phyloP scores from a whole-genome alignment of 371 early-diverging fungal genomes.

The Mucor mucedo region DNA sequence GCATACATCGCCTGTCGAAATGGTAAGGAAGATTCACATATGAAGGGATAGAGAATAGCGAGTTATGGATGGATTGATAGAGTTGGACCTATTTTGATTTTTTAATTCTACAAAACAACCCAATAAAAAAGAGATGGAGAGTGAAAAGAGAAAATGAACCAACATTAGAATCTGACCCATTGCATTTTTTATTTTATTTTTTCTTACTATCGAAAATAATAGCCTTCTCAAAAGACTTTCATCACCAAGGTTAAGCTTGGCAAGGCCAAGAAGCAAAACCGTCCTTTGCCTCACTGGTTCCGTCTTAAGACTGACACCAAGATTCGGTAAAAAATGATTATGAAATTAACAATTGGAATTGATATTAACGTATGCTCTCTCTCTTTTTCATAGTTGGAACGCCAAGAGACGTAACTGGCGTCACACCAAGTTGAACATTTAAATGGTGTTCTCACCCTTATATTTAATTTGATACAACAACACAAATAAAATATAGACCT shows the following conservation, averaged over 20 bases:
- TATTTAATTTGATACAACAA: no score
- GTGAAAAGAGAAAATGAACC: no score
- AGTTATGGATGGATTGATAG: not conserved
- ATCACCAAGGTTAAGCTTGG: conserved; percentile 96
- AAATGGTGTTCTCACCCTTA: conserved; percentile 36
- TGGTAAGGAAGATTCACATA: conserved; percentile 7
- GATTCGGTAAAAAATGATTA: conserved; percentile 67
- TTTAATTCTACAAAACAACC: not conserved
- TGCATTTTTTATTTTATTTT: not conserved
- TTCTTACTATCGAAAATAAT: conserved; percentile 12
- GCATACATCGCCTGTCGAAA: conserved; percentile 28
- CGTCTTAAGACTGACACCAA: conserved; percentile 94
- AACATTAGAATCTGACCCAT: not conserved
- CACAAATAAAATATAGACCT: not conserved
- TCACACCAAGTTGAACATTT: conserved; percentile 96
- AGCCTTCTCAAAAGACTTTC: conserved; percentile 97
- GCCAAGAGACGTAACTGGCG: conserved; percentile 99
- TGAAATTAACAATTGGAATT: no score
- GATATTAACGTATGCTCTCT: no score
- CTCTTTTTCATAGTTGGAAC: conserved; percentile 77
- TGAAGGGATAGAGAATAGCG: not conserved
- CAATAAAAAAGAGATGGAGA: no score
- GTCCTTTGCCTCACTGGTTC: conserved; percentile 98
- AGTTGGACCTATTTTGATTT: not conserved
- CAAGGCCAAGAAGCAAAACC: conserved; percentile 98